Conservation (phyloP, 2,329 filamentous ascomycete species). For the Exophiala alcalophila region DNA sequence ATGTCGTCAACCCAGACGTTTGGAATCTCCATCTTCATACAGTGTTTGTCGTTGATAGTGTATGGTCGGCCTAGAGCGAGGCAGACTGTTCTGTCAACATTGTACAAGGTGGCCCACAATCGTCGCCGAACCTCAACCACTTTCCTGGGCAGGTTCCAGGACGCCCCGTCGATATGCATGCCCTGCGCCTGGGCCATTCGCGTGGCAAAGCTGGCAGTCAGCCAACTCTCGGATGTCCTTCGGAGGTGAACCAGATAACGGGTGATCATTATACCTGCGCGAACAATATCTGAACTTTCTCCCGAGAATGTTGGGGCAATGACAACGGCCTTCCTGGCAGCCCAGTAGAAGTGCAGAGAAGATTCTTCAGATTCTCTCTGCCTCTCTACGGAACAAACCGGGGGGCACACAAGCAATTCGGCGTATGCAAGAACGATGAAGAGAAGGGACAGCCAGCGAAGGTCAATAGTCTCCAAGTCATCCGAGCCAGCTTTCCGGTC, state of each 20-base stretch:
- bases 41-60: slow-evolving; percentile 1
- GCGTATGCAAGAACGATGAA: slow-evolving; percentile 3
- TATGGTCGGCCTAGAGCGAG: slow-evolving; percentile 2
- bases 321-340: slow-evolving; percentile 3
- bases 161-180: slow-evolving; percentile 1
- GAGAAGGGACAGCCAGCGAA: slow-evolving; percentile 5
- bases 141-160: slow-evolving; percentile 1
- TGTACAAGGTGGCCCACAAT: slow-evolving; percentile 4
- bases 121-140: slow-evolving; percentile 1
- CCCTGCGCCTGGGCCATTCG: slow-evolving; percentile 4
- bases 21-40: neutral
- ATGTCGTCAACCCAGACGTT: slow-evolving; percentile 7
- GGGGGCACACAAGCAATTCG: slow-evolving; percentile 1
- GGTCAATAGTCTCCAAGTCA: slow-evolving; percentile 2
- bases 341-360: slow-evolving; percentile 7
- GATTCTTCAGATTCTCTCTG: slow-evolving; percentile 4
- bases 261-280: slow-evolving; percentile 3
- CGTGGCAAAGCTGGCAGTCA: slow-evolving; percentile 4
- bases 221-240: slow-evolving; percentile 3
- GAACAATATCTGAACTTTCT: slow-evolving; percentile 6
- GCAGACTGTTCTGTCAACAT: slow-evolving; percentile 2
- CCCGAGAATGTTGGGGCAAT: slow-evolving; percentile 5
- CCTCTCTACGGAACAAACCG: neutral
- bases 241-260: slow-evolving; percentile 5
- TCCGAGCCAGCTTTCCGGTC: slow-evolving; percentile 7